Evolutionary conservation across 2,329 filamentous ascomycete genomes (phyloP), one percentile per base, ranked within the genome.

Genomic region (Aspergillus phoenicis): DNA sequence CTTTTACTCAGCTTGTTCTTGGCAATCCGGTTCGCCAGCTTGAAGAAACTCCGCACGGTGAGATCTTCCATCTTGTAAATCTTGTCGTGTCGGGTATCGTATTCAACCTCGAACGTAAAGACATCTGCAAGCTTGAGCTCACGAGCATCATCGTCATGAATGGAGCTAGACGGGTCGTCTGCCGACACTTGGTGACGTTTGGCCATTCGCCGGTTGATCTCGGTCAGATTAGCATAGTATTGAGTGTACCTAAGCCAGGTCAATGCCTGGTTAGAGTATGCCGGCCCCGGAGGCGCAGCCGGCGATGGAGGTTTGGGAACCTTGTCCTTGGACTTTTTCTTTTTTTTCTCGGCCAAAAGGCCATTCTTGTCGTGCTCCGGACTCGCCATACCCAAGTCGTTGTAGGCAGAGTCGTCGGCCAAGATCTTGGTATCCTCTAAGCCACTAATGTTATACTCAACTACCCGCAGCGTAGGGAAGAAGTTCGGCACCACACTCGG

Each of bases 401-500:
- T 28, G 10, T 33, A 26, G 39, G 57, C 45, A 2, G 47, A 15
- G 33, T 55, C 49, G 28, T 72, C 67, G 8, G 65, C 68, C 67
- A 71, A 73, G 1, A 81, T 75, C 1, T 78, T 71, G 0, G 74
- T 68, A 56, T 86, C 70, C 65, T 92, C 89, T 3, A 97, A 74
- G 0, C 92, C 91, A 0, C 83, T 91, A 58, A 91, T 91, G 73
- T 99, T 98, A 81, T 98, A 99, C 71, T 97, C 91, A 65, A 94
- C 82, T n/a, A 99, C 84, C n/a, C 93, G 87, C 33, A 97, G 77
- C 0, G 91, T 93, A 0, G 94, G 95, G 66, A 93, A 95, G 76
- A 92, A 96, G 72, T 95, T 97, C 6, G 94, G 95, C 8, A 98
- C 91, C 39, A 99, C 82, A 72, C 93, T 98, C 0, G 94, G 91